A percentile compares a stretch with the other conserved stretches of the same genome.
Evolutionary conservation across 2,329 filamentous ascomycete species (phyloP).

Genomic region (Aspergillus quadricinctus): DNA sequence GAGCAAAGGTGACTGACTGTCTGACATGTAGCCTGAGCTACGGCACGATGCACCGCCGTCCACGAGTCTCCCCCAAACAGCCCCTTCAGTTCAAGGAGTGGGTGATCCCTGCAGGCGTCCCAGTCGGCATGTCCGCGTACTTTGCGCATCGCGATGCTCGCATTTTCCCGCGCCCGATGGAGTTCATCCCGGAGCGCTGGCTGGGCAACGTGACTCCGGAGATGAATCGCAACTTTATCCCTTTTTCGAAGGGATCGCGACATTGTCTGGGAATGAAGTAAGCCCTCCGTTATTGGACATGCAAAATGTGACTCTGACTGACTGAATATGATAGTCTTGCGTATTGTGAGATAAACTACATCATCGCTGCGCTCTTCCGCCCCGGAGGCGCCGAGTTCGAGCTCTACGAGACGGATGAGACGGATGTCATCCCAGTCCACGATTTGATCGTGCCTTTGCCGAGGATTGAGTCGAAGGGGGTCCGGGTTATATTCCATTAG

Average conservation of each 20-base stretch:
- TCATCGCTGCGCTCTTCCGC: neutral
- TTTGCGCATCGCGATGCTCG: slow-evolving; percentile 7
- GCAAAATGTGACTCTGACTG: neutral
- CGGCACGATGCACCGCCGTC: slow-evolving; percentile 26
- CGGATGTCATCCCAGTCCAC: neutral
- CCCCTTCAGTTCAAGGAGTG: slow-evolving; percentile 21
- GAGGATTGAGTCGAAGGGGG: neutral
- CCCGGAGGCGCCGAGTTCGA: neutral
- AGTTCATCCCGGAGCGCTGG: slow-evolving; percentile 30
- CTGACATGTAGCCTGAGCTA: slow-evolving; percentile 35
- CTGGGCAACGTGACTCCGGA: slow-evolving; percentile 15
- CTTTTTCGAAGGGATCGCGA: slow-evolving; percentile 35
- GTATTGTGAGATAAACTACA: neutral
- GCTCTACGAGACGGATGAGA: neutral
- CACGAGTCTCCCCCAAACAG: slow-evolving; percentile 17
- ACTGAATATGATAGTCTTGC: neutral
- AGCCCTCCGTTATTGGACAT: neutral
- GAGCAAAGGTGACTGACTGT: neutral
- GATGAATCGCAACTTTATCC: slow-evolving; percentile 28
- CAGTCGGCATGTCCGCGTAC: slow-evolving; percentile 8
- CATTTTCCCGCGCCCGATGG: slow-evolving; percentile 22
- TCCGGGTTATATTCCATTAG: neutral
- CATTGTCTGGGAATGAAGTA: slow-evolving; percentile 42
- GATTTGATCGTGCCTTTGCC: neutral
- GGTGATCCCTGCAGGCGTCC: slow-evolving; percentile 2